phyloP scores from a whole-genome alignment of 2,329 filamentous ascomycete species.

The Bipolaris gigantea region DNA sequence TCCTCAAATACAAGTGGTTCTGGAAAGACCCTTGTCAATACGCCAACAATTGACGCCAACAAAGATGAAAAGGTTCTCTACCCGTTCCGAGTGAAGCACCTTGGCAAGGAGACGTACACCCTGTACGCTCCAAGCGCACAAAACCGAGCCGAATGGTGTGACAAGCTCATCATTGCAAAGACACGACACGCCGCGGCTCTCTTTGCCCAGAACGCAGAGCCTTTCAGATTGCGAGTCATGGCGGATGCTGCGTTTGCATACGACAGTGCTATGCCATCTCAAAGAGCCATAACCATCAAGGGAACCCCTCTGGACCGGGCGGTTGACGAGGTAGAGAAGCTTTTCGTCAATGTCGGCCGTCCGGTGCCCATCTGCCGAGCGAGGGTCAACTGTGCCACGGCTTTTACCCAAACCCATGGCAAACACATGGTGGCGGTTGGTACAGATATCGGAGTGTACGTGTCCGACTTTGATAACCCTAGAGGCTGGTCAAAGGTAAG shows the following conservation, averaged over 20 bases:
- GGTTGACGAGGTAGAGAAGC: conserved; percentile 82
- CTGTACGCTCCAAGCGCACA: conserved; percentile 78
- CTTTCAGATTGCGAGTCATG: conserved; percentile 87
- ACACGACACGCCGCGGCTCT: conserved; percentile 87
- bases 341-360: conserved; percentile 66
- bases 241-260: conserved; percentile 90
- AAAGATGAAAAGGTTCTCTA: conserved; percentile 81
- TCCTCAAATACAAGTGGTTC: conserved; percentile 56
- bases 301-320: conserved; percentile 91
- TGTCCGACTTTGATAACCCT: conserved; percentile 85
- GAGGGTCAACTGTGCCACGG: conserved; percentile 87
- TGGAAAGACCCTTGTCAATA: conserved; percentile 51
- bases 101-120: conserved; percentile 91
- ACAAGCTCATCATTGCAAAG: conserved; percentile 92
- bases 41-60: conserved; percentile 54
- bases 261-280: conserved; percentile 58
- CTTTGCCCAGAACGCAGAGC: conserved; percentile 90
- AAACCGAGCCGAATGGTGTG: conserved; percentile 84
- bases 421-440: conserved; percentile 90
- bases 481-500: conserved; percentile 86
- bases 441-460: conserved; percentile 91
- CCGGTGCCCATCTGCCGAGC: conserved; percentile 81
- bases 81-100: conserved; percentile 93
- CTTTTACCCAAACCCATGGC: conserved; percentile 78
- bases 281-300: conserved; percentile 74